phyloP scores from a whole-genome alignment of 2,329 filamentous ascomycete genomes.

The Fusarium oxysporum region DNA sequence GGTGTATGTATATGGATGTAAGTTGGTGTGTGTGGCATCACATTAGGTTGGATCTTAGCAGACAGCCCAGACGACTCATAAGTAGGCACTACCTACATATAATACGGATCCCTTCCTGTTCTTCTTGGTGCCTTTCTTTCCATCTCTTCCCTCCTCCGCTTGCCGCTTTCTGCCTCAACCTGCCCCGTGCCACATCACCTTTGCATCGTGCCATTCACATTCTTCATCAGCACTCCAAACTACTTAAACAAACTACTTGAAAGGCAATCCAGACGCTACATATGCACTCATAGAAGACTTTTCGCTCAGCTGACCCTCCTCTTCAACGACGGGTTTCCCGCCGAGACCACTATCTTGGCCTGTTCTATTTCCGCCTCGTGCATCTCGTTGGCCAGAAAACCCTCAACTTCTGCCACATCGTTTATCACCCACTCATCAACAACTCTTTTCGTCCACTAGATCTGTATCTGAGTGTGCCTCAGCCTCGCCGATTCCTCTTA shows the following conservation, averaged over 20 bases:
- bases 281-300: slow-evolving; percentile 25
- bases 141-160: slow-evolving; percentile 5
- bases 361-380: slow-evolving; percentile 22
- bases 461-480: not conserved
- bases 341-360: slow-evolving; percentile 18
- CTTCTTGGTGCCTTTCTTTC: slow-evolving; percentile 10
- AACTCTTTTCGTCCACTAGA: slow-evolving; percentile 13
- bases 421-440: slow-evolving; percentile 4
- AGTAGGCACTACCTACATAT: slow-evolving; percentile 22
- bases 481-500: slow-evolving; percentile 12
- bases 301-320: slow-evolving; percentile 33
- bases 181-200: not conserved
- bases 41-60: slow-evolving; percentile 31
- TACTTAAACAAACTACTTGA: slow-evolving; percentile 18
- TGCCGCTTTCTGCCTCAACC: slow-evolving; percentile 6
- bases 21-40: slow-evolving; percentile 37
- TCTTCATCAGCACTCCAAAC: slow-evolving; percentile 27
- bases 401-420: slow-evolving; percentile 21
- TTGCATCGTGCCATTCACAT: slow-evolving; percentile 7
- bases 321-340: slow-evolving; percentile 20
- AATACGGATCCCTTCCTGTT: slow-evolving; percentile 11
- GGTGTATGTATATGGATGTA: slow-evolving; percentile 8
- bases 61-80: slow-evolving; percentile 4
- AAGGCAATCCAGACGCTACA: slow-evolving; percentile 16
- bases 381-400: slow-evolving; percentile 26